A percentile compares a stretch with the other conserved stretches of the same genome.
These are phyloP conservation scores for Fusarium sp. DNA, from an alignment of 2,329 filamentous ascomycete species.

Conservation along the genomic window DNA sequence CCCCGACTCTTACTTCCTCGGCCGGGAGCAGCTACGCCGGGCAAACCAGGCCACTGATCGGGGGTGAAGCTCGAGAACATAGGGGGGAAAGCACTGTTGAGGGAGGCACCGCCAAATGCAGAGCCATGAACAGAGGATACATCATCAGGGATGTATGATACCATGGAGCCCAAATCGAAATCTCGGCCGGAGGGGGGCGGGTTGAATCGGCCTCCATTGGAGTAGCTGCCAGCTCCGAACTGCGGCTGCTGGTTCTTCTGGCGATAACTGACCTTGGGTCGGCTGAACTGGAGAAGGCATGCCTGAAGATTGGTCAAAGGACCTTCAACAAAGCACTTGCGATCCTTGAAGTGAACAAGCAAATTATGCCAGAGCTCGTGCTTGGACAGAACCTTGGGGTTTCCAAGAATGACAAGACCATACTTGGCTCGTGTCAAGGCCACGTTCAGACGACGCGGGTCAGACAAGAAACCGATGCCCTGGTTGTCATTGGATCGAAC, in stretches of 20 bases:
- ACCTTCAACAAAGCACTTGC: slow-evolving; percentile 94
- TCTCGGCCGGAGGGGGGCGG: slow-evolving; percentile 61
- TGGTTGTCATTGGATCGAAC: slow-evolving; percentile 99
- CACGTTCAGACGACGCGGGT: slow-evolving; percentile 96
- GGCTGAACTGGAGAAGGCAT: slow-evolving; percentile 92
- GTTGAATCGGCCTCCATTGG: slow-evolving; percentile 58
- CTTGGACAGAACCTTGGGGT: slow-evolving; percentile 97
- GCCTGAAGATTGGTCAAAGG: slow-evolving; percentile 96
- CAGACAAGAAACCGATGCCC: slow-evolving; percentile 97
- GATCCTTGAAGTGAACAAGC: slow-evolving; percentile 95
- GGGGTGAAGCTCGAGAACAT: slow-evolving; percentile 95
- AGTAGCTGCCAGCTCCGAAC: slow-evolving; percentile 53
- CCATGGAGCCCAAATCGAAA: slow-evolving; percentile 85
- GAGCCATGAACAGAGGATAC: slow-evolving; percentile 96
- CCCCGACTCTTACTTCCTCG: slow-evolving; percentile 76
- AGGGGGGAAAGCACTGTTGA: slow-evolving; percentile 81
- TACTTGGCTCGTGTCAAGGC: slow-evolving; percentile 97
- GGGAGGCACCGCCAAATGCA: slow-evolving; percentile 84
- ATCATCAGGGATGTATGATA: slow-evolving; percentile 97
- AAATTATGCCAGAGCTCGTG: slow-evolving; percentile 98
- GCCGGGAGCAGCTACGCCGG: slow-evolving; percentile 69
- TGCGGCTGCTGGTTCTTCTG: slow-evolving; percentile 87
- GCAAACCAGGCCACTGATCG: slow-evolving; percentile 88
- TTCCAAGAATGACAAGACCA: slow-evolving; percentile 94
- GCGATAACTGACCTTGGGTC: slow-evolving; percentile 92